Percentiles rank a stretch among this genome's conserved stretches.
These are phyloP conservation scores for Termitomyces sp. DNA, from an alignment of 768 basidiomycete genomes.

Conservation along the genomic window DNA sequence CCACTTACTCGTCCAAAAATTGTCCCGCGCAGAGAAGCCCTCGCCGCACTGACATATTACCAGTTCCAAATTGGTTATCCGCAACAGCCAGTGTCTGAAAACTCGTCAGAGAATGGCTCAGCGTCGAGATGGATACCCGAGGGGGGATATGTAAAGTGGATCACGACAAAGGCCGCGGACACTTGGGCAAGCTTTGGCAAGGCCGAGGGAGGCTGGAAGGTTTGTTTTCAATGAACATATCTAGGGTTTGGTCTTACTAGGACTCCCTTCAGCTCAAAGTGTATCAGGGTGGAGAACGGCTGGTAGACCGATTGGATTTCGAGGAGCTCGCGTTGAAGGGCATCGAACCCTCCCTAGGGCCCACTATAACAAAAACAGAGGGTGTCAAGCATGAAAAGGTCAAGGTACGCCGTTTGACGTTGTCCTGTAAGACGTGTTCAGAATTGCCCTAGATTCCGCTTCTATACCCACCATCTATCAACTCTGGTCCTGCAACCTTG, in stretches of 20 bases:
- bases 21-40: conserved; percentile 2
- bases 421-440: neutral
- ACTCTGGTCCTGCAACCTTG: conserved; percentile 28
- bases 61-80: conserved; percentile 35
- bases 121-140: conserved; percentile 29
- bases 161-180: conserved; percentile 44
- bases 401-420: neutral
- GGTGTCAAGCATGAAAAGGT: conserved; percentile 15
- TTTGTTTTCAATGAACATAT: conserved; percentile 24
- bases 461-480: conserved; percentile 48
- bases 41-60: conserved; percentile 31
- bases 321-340: conserved; percentile 75
- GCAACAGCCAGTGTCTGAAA: conserved; percentile 8
- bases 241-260: neutral
- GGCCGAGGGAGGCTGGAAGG: conserved; percentile 71
- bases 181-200: conserved; percentile 69
- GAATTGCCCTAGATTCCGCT: conserved; percentile 51
- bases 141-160: conserved; percentile 44
- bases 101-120: conserved; percentile 19
- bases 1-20: conserved; percentile 36
- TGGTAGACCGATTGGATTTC: conserved; percentile 71
- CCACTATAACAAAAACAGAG: conserved; percentile 31
- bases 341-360: conserved; percentile 65
- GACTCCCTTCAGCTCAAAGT: conserved; percentile 41
- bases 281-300: conserved; percentile 59